Percentiles rank a stretch among this genome's conserved stretches.
phyloP scores from a whole-genome alignment of 352 stramenopile species.

The Globisporangium takayamanum region DNA sequence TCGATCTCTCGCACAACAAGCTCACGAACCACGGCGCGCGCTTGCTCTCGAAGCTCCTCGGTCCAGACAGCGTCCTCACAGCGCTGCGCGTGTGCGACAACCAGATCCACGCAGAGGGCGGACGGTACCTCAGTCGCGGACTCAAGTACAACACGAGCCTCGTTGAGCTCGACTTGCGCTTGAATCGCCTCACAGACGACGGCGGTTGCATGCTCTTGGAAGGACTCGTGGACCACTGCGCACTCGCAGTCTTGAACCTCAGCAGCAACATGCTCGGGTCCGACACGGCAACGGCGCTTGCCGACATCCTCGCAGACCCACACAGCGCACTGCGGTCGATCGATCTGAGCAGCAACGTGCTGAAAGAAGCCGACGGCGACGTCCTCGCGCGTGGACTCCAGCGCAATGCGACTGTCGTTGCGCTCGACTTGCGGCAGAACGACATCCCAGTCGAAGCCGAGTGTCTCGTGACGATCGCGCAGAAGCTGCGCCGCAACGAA shows the following conservation, averaged over 20 bases:
- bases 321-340: slow-evolving; percentile 54
- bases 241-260: slow-evolving; percentile 75
- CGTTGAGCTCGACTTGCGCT: slow-evolving; percentile 83
- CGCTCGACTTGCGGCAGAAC: slow-evolving; percentile 78
- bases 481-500: slow-evolving; percentile 73
- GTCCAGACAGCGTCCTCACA: slow-evolving; percentile 84
- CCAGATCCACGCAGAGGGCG: slow-evolving; percentile 90
- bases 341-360: slow-evolving; percentile 78
- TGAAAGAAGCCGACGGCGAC: slow-evolving; percentile 57
- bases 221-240: slow-evolving; percentile 61
- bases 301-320: slow-evolving; percentile 65
- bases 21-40: slow-evolving; percentile 90
- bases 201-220: slow-evolving; percentile 86
- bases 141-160: slow-evolving; percentile 88
- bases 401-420: slow-evolving; percentile 51
- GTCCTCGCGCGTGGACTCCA: slow-evolving; percentile 52
- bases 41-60: slow-evolving; percentile 87
- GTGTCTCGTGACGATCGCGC: slow-evolving; percentile 55
- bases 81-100: slow-evolving; percentile 90
- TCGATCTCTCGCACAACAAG: slow-evolving; percentile 94
- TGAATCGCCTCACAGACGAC: slow-evolving; percentile 91
- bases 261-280: slow-evolving; percentile 76
- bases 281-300: slow-evolving; percentile 64
- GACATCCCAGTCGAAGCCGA: slow-evolving; percentile 53
- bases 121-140: slow-evolving; percentile 86